These are phyloP conservation scores for Thermomucor indicae-seudaticae DNA, from an alignment of 371 early-diverging fungal genomes.

Conservation along the genomic window DNA sequence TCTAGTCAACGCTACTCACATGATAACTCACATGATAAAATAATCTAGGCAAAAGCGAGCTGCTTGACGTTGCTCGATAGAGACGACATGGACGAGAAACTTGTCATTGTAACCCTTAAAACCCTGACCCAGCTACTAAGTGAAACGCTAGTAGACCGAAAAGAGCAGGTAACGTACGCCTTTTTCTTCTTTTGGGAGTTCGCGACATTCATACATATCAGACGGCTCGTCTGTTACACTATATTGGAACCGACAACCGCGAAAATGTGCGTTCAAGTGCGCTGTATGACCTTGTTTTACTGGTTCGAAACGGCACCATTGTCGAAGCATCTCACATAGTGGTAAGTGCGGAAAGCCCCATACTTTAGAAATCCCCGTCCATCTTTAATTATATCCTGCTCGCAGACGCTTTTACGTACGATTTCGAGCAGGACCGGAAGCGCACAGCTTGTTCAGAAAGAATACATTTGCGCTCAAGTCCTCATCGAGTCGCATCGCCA, in stretches of 20 bases:
- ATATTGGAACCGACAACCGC: constrained; percentile 27
- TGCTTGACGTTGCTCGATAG: constrained; percentile 43
- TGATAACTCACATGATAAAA: background rate
- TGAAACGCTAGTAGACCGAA: constrained; percentile 45
- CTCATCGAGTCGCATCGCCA: background rate
- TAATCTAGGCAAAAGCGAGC: constrained; percentile 37
- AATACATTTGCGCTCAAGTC: background rate
- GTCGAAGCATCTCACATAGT: constrained; percentile 25
- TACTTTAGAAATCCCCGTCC: too few species aligned
- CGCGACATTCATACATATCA: background rate
- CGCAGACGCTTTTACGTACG: too few species aligned
- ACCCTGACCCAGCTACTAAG: constrained; percentile 46
- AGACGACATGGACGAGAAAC: constrained; percentile 28
- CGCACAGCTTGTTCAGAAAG: background rate
- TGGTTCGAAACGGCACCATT: constrained; percentile 26
- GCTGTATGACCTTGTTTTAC: constrained; percentile 25
- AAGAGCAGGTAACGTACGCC: constrained; percentile 31
- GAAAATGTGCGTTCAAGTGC: constrained; percentile 22
- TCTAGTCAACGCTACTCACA: background rate
- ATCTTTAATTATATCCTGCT: too few species aligned
- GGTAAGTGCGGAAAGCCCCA: constrained; percentile 14
- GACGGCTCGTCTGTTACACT: constrained; percentile 18
- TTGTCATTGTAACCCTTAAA: constrained; percentile 37
- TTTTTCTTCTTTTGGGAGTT: background rate
- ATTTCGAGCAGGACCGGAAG: background rate